These are phyloP conservation scores for Arthroderma sp. DNA, from an alignment of 2,329 filamentous ascomycete genomes.

Conservation along the genomic window DNA sequence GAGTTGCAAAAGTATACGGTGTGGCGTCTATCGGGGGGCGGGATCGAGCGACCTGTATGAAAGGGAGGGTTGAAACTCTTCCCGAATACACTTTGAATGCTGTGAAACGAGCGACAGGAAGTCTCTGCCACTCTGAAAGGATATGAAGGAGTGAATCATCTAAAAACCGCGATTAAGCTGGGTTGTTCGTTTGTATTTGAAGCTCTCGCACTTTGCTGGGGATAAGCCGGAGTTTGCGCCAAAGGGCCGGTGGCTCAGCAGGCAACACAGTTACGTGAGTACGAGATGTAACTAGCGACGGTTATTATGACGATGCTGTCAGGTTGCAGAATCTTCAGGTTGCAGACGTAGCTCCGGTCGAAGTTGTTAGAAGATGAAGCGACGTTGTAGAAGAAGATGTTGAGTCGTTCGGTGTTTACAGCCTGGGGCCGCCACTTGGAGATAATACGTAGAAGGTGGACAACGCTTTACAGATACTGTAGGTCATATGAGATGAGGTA, in stretches of 20 bases:
- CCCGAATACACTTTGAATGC: constrained; percentile 18
- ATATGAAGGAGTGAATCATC: neutral
- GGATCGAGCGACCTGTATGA: constrained; percentile 15
- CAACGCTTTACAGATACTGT: no score
- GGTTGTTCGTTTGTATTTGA: neutral
- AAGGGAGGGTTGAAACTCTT: constrained; percentile 14
- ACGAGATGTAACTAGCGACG: constrained; percentile 1
- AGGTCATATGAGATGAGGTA: no score
- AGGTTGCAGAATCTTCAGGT: neutral
- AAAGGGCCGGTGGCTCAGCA: constrained; percentile 1
- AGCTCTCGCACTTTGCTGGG: constrained; percentile 3
- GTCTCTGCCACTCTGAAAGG: constrained; percentile 7
- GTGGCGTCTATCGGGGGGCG: constrained; percentile 14
- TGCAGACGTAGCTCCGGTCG: no score
- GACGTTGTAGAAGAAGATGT: no score
- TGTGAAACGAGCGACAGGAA: constrained; percentile 13
- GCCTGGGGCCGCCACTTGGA: no score
- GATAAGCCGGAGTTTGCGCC: constrained; percentile 8
- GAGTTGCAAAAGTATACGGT: constrained; percentile 8
- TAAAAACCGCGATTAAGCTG: neutral
- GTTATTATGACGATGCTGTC: constrained; percentile 4
- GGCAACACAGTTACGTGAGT: neutral
- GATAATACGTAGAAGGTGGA: no score
- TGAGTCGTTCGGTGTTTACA: no score
- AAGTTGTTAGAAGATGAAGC: no score